phyloP scores from a whole-genome alignment of 805 yeast genomes.

The Candida palmyrensis region DNA sequence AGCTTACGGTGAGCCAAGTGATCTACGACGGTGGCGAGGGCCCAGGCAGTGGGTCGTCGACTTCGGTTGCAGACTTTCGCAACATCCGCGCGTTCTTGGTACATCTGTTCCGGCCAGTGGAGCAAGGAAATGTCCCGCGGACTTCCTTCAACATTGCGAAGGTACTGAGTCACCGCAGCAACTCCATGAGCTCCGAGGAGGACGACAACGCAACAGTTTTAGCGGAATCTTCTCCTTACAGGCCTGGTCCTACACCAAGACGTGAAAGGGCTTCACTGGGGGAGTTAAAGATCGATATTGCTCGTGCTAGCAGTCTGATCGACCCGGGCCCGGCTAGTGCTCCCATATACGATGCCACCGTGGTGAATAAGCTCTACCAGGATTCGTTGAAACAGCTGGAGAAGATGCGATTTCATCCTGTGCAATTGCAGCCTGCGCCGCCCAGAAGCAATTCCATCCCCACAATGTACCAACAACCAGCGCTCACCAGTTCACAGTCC shows the following conservation, averaged over 20 bases:
- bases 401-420: background rate
- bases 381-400: constrained; percentile 11
- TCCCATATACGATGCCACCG: constrained; percentile 29
- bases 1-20: constrained; percentile 26
- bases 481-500: constrained; percentile 3
- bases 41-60: too few species aligned
- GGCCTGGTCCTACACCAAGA: too few species aligned
- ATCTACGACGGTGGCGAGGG: constrained; percentile 18
- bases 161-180: background rate
- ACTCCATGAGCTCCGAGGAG: constrained; percentile 7
- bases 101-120: constrained; percentile 16
- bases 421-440: constrained; percentile 1
- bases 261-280: constrained; percentile 19
- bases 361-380: constrained; percentile 13
- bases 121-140: constrained; percentile 4
- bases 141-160: background rate
- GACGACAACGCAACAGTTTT: constrained; percentile 38
- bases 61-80: constrained; percentile 4
- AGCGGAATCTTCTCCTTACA: constrained; percentile 36
- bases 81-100: constrained; percentile 16
- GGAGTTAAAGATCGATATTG: constrained; percentile 15
- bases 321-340: constrained; percentile 27
- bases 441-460: background rate
- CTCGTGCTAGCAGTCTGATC: constrained; percentile 8
- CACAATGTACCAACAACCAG: constrained; percentile 1